phyloP scores from a whole-genome alignment of 371 early-diverging fungal genomes.

The Dentiscutata heterogama region DNA sequence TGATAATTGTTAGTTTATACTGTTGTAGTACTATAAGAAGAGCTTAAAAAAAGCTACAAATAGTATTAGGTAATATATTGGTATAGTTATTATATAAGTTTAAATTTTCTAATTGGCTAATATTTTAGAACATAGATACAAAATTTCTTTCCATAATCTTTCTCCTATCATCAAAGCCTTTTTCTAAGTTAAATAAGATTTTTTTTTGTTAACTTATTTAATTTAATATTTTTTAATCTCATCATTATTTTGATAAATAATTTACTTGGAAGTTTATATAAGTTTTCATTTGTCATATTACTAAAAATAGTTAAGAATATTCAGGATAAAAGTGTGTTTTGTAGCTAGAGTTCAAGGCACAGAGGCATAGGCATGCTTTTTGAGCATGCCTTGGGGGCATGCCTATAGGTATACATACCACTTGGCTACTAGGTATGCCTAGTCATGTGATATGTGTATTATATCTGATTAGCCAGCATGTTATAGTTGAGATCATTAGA shows the following conservation, averaged over 20 bases:
- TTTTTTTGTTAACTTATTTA: background rate
- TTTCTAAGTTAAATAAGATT: background rate
- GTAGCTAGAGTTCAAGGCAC: too few relatives aligned
- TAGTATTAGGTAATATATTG: too few relatives aligned
- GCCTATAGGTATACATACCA: too few relatives aligned
- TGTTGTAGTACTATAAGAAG: constrained; percentile 3
- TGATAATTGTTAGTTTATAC: background rate
- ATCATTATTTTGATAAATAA: background rate
- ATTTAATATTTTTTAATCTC: background rate
- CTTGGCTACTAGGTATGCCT: too few relatives aligned
- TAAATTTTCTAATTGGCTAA: background rate
- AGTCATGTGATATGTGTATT: too few relatives aligned
- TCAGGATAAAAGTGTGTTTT: background rate
- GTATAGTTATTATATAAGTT: background rate
- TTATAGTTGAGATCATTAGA: too few relatives aligned
- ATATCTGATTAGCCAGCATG: too few relatives aligned
- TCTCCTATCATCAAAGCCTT: background rate
- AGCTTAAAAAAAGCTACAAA: too few relatives aligned
- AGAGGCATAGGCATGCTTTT: too few relatives aligned
- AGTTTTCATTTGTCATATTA: too few relatives aligned
- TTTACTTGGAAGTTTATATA: background rate
- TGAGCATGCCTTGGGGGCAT: too few relatives aligned
- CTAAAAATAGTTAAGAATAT: background rate
- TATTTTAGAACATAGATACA: background rate
- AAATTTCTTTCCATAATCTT: background rate